Base-by-base conservation (phyloP, 1,139 yeast species). In the Taphrina populina region DNA sequence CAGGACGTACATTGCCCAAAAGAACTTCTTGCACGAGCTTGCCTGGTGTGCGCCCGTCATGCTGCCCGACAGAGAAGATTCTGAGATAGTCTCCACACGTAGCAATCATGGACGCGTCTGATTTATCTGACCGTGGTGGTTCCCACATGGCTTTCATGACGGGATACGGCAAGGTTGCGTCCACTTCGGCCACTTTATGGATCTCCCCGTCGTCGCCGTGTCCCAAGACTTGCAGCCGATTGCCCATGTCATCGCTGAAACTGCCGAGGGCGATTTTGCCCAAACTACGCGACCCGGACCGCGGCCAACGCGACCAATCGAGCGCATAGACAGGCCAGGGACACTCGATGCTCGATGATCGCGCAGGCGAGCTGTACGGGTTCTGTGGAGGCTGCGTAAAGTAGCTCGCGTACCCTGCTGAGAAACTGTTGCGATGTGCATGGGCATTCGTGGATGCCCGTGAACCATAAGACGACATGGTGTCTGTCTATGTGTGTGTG, bases 261-360 rank as follows among this genome's bases (percentile, higher is more conserved):
- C 47, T 39, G 2, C 56, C 56, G 33, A 52, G 26, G n/a, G 56
- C 56, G 11, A 52, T 40, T 26, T 41, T 41, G 41, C 56, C 56
- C 19, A 5, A 13, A 15, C 36, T 29, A 7, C 37, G 46, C 33
- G 49, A 7, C 21, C 51, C 26, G 7, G 35, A 27, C 29, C 33
- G 30, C 26, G 46, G 27, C 47, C 51, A 52, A 17, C 34, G 35
- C 13, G 40, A 20, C 45, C 46, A 52, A 19, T 52, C 56, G 6
- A 52, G 29, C 17, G 56, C 56, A 43, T 52, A 52, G 34, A 41
- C 33, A 13, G 56, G 51, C 56, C 65, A 54, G 5, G 54, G 35
- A 15, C 32, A 21, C 24, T 40, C 54, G 17, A 13, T 10, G 23
- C 32, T 21, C 7, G 23, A 49, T 26, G 29, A 49, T 8, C 33